These are phyloP conservation scores for Dactylellina parvicollis DNA, from an alignment of 2,329 filamentous ascomycete species.

Conservation along the genomic window DNA sequence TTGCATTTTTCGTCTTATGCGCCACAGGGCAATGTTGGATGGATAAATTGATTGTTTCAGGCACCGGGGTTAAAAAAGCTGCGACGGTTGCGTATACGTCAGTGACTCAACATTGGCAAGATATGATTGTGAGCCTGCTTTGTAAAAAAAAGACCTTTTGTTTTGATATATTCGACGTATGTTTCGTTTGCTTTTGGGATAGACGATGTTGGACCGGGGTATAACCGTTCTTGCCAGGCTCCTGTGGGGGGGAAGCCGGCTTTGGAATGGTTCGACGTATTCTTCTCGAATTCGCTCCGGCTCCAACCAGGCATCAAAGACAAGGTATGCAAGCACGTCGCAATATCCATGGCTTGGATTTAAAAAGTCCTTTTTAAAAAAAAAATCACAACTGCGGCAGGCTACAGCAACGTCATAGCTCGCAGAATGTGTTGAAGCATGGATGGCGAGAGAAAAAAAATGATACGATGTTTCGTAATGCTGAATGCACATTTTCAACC, in stretches of 20 bases:
- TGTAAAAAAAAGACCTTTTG: background rate
- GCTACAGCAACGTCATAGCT: slow-evolving; percentile 23
- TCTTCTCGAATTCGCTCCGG: slow-evolving; percentile 6
- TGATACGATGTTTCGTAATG: slow-evolving; percentile 20
- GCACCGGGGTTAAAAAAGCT: slow-evolving; percentile 3
- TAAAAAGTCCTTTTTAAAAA: background rate
- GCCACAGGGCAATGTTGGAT: slow-evolving; percentile 13
- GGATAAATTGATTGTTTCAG: slow-evolving; percentile 34
- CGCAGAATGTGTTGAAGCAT: slow-evolving; percentile 49
- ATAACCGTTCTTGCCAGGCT: background rate
- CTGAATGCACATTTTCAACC: slow-evolving; percentile 4
- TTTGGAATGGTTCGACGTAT: slow-evolving; percentile 33
- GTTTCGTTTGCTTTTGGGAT: slow-evolving; percentile 9
- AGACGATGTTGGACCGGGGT: background rate
- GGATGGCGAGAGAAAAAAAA: slow-evolving; percentile 1
- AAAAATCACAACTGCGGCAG: background rate
- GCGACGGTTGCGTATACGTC: background rate
- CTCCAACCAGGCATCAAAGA: slow-evolving; percentile 6
- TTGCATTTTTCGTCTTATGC: slow-evolving; percentile 41
- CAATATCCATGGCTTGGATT: background rate
- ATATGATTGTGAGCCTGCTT: background rate
- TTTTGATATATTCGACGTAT: background rate
- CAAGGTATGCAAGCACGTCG: background rate
- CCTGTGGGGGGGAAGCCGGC: background rate
- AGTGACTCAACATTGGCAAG: background rate